phyloP scores from a whole-genome alignment of 2,329 filamentous ascomycete species.

The Sphaceloma murrayae region DNA sequence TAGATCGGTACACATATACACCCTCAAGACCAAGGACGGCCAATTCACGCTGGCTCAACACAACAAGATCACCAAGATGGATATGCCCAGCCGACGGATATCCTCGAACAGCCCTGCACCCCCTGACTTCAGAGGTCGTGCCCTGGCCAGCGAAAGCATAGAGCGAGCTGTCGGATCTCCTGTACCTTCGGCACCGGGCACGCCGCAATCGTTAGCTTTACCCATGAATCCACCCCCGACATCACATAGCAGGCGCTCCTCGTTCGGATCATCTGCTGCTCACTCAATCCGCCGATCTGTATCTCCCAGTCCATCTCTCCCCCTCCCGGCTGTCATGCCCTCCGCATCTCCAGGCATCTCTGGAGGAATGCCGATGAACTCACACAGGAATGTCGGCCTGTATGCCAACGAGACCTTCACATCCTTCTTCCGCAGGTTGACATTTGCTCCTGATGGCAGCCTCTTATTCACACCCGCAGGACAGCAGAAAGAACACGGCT shows the following conservation, averaged over 20 bases:
- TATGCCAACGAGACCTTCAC: constrained; percentile 96
- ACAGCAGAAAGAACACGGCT: constrained; percentile 74
- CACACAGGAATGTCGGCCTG: constrained; percentile 74
- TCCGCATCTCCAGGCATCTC: constrained; percentile 80
- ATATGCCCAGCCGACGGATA: constrained; percentile 81
- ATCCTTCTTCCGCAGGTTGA: constrained; percentile 88
- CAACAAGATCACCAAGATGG: constrained; percentile 79
- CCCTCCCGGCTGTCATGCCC: constrained; percentile 88
- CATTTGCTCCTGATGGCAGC: constrained; percentile 92
- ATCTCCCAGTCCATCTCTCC: constrained; percentile 87
- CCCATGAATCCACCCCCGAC: constrained; percentile 96
- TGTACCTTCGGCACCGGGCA: constrained; percentile 82
- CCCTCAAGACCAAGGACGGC: constrained; percentile 89
- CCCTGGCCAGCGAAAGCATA: constrained; percentile 49
- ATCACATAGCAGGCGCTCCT: constrained; percentile 87
- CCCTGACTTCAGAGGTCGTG: constrained; percentile 62
- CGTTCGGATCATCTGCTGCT: constrained; percentile 59
- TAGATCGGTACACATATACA: constrained; percentile 95
- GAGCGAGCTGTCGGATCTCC: constrained; percentile 64
- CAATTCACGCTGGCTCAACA: constrained; percentile 76
- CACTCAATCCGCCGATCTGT: constrained; percentile 67
- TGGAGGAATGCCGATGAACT: constrained; percentile 39
- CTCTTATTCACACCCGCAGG: constrained; percentile 88
- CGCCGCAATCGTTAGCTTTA: constrained; percentile 75
- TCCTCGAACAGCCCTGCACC: constrained; percentile 89